A percentile compares a stretch with the other conserved stretches of the same genome.
These are phyloP conservation scores for Boletus semigastroideus DNA, from an alignment of 1,284 basidiomycete species.

Conservation along the genomic window DNA sequence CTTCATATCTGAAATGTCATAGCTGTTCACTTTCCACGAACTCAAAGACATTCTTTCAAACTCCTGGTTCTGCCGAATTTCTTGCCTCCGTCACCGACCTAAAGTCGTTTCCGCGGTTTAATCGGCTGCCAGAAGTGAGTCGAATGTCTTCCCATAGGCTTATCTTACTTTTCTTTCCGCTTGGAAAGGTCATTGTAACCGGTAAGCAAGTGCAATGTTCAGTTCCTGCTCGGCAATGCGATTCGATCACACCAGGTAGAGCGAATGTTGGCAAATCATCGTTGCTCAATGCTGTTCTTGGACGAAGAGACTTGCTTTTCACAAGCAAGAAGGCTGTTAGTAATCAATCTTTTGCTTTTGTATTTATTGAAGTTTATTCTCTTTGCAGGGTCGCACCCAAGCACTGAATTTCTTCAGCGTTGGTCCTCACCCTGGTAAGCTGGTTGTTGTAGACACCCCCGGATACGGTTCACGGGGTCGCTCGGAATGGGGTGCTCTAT, in stretches of 20 bases:
- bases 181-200: constrained; percentile 49
- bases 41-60: constrained; percentile 32
- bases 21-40: constrained; percentile 5
- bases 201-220: constrained; percentile 34
- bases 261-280: constrained; percentile 77
- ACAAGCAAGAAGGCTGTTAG: constrained; percentile 69
- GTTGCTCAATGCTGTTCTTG: constrained; percentile 66
- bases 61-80: constrained; percentile 43
- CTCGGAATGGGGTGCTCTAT: constrained; percentile 68
- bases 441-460: constrained; percentile 73
- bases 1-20: not conserved
- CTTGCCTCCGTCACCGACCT: constrained; percentile 42
- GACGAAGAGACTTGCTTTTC: constrained; percentile 53
- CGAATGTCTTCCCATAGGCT: not conserved
- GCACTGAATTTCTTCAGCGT: constrained; percentile 70
- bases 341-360: not conserved
- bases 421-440: constrained; percentile 51
- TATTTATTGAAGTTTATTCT: not conserved
- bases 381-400: constrained; percentile 61
- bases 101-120: constrained; percentile 42
- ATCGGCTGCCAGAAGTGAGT: constrained; percentile 53
- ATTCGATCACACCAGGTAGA: constrained; percentile 36
- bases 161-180: constrained; percentile 2
- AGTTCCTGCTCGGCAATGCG: not conserved
- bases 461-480: constrained; percentile 75